These are phyloP conservation scores for Dendrocalamus latiflorus DNA, from an alignment of 202 grass and related monocot genomes.

Conservation along the genomic window DNA sequence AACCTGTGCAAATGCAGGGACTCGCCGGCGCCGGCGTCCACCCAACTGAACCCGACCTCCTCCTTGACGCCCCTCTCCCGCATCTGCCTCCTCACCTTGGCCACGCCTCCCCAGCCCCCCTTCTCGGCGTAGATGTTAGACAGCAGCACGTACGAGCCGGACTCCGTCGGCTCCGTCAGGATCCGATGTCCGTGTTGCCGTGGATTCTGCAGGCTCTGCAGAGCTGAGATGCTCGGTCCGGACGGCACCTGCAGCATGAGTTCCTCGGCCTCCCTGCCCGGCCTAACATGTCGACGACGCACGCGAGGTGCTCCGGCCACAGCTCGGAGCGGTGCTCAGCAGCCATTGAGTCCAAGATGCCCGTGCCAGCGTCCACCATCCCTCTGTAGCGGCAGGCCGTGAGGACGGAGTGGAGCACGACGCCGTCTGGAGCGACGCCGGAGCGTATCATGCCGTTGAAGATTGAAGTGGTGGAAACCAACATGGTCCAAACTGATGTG, in stretches of 20 bases:
- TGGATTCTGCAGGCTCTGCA: slow-evolving; percentile 81
- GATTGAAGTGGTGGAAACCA: too few species aligned
- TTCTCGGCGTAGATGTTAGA: slow-evolving; percentile 83
- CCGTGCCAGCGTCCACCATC: slow-evolving; percentile 34
- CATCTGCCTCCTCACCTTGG: slow-evolving; percentile 66
- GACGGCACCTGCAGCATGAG: slow-evolving; percentile 44
- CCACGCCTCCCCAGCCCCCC: slow-evolving; percentile 65
- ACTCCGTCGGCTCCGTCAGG: slow-evolving; percentile 48
- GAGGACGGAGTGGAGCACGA: slow-evolving; percentile 71
- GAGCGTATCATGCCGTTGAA: slow-evolving; percentile 55
- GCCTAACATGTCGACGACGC: slow-evolving; percentile 80
- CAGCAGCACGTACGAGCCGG: slow-evolving; percentile 68
- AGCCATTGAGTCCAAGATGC: slow-evolving; percentile 55
- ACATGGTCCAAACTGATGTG: too few species aligned
- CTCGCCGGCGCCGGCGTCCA: slow-evolving; percentile 46
- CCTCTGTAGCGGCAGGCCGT: slow-evolving; percentile 67
- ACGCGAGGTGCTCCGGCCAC: slow-evolving; percentile 85
- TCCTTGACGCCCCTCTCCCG: slow-evolving; percentile 60
- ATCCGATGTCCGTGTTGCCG: slow-evolving; percentile 46
- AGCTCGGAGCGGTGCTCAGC: slow-evolving; percentile 31
- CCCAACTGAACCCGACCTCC: slow-evolving; percentile 87
- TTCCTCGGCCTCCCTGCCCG: slow-evolving; percentile 62
- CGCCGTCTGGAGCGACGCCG: slow-evolving; percentile 48
- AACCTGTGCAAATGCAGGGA: slow-evolving; percentile 60
- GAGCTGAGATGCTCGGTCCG: slow-evolving; percentile 56